phyloP scores from a whole-genome alignment of 208 protist species.

The Wallacemonas sp. region DNA sequence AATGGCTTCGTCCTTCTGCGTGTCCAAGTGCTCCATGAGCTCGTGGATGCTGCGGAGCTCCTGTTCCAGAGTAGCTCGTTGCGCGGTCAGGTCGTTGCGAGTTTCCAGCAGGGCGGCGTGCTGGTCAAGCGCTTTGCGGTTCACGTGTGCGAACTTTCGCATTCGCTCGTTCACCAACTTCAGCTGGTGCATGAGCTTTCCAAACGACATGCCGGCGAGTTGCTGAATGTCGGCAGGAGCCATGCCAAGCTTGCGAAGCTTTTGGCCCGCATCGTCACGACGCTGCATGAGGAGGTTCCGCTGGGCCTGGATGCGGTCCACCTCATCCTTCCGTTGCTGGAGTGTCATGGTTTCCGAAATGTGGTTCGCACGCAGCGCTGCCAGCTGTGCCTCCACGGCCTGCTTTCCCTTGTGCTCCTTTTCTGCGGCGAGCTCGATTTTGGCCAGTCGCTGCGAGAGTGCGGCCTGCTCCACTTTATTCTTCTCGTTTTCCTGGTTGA shows the following conservation, averaged over 20 bases:
- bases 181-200: constrained; percentile 82
- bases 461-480: constrained; percentile 37
- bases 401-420: constrained; percentile 50
- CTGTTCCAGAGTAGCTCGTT: constrained; percentile 81
- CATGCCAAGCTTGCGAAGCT: constrained; percentile 93
- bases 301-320: constrained; percentile 64
- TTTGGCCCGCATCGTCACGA: constrained; percentile 82
- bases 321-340: constrained; percentile 65
- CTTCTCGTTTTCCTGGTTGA: constrained; percentile 21
- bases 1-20: constrained; percentile 97
- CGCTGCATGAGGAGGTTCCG: constrained; percentile 72
- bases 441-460: constrained; percentile 45
- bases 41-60: constrained; percentile 92
- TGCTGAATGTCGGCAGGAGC: constrained; percentile 62
- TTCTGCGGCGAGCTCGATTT: constrained; percentile 27
- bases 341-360: constrained; percentile 35
- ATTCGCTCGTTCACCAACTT: constrained; percentile 81
- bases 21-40: constrained; percentile 96
- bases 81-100: constrained; percentile 72
- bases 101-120: constrained; percentile 92
- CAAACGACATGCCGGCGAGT: constrained; percentile 57
- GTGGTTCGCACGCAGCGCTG: constrained; percentile 41
- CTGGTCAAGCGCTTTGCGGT: constrained; percentile 99
- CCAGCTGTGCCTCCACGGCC: constrained; percentile 44
- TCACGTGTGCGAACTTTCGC: constrained; percentile 95